Conservation (phyloP, 768 basidiomycete genomes). For the Trametes punicea region DNA sequence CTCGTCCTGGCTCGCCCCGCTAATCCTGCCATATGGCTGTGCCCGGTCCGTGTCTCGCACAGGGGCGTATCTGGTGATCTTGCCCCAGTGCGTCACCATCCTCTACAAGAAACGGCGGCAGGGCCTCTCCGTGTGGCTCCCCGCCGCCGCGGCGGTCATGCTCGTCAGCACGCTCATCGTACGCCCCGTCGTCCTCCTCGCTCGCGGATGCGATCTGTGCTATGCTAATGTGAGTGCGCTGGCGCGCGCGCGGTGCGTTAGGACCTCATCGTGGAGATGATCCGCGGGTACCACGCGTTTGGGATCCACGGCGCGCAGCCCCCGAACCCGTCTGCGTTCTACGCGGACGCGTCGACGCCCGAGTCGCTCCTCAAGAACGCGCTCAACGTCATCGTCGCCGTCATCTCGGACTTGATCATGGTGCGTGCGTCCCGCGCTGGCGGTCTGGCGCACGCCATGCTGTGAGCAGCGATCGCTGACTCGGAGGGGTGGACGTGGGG, state of each 20-base stretch:
- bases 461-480: not conserved
- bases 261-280: slow-evolving; percentile 4
- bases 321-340: slow-evolving; percentile 1
- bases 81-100: slow-evolving; percentile 1
- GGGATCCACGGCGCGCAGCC: not conserved
- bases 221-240: not conserved
- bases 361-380: slow-evolving; percentile 4
- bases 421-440: slow-evolving; percentile 1
- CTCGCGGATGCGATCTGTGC: not conserved
- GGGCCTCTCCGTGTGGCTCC: slow-evolving; percentile 1
- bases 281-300: slow-evolving; percentile 2
- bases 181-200: not conserved
- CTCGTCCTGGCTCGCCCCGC: no score
- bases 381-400: slow-evolving; percentile 1
- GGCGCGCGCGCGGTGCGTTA: not conserved
- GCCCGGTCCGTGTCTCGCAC: no score
- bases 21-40: no score
- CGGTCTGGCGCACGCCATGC: no score
- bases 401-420: slow-evolving; percentile 1
- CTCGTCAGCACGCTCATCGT: not conserved
- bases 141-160: not conserved
- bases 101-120: slow-evolving; percentile 1
- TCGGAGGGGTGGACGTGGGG: no score
- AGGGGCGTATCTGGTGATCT: slow-evolving; percentile 5
- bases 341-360: not conserved